Base-by-base conservation (phyloP, 192 early-diverging fungal genomes). In the Thamnidium elegans region DNA sequence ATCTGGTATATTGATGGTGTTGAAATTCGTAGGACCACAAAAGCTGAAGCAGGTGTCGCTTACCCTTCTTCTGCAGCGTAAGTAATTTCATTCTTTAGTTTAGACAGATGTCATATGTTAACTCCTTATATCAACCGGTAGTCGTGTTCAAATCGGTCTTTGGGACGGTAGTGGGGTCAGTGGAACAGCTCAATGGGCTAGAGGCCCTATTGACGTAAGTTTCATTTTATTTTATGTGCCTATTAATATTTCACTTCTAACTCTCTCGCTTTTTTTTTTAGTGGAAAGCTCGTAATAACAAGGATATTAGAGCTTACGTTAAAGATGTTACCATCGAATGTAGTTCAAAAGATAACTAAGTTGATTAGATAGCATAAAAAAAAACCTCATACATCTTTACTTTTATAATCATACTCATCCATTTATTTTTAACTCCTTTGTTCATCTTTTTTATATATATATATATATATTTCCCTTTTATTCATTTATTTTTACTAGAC, bases 161-260 rank as follows among this genome's bases (percentile, higher is more conserved):
- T 84, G 82, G 82, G 82, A 84, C 66, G 79, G 78, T 21, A 74
- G 77, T 42, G 58, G 66, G n/a, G 74, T 60, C 17, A 42, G 66
- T 34, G 60, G 65, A 26, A 73, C 71, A 39, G 65, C 71, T 43
- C 14, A 68, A 45, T 73, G 71, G 71, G 66, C 71, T 2, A 23
- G 62, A 4, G 71, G 71, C 34, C 69, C 69, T 45, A 55, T 70
- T 9, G 34, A 64, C 19, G 64, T 66, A 66, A 66, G 43, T 47
- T 4, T 7, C 19, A 3, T 39, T 59, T 20, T 26, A 17, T 15
- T 17, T 15, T 19, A 17, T 48, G 7, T 26, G 8, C 17, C 17
- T 52, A 47, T 47, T 2, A 3, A 47, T 48, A 48, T 48, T 26
- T 26, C 26, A 26, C n/a, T 26, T 26, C 26, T 26, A 26, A 26